A percentile compares a stretch with the other conserved stretches of the same genome.
These are phyloP conservation scores for Myxozyma melibiosi DNA, from an alignment of 805 yeast genomes.

Conservation along the genomic window DNA sequence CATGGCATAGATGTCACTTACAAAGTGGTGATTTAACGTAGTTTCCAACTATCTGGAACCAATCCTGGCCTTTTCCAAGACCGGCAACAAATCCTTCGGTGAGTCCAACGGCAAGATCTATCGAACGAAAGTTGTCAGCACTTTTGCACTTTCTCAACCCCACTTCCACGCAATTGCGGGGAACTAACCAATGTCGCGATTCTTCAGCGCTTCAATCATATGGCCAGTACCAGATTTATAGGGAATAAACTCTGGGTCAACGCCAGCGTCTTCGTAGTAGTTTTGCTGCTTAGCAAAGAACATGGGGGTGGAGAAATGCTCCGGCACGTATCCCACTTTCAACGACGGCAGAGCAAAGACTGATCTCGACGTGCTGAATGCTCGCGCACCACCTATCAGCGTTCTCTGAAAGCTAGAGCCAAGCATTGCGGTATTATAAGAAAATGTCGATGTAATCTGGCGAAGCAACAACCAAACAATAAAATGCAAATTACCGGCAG, in stretches of 20 bases:
- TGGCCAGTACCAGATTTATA: constrained; percentile 89
- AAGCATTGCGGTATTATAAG: too few species aligned
- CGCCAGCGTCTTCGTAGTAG: constrained; percentile 51
- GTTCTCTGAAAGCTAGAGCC: too few species aligned
- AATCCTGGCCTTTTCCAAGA: constrained; percentile 65
- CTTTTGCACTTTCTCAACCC: too few species aligned
- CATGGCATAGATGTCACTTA: constrained; percentile 11
- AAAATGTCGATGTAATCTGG: too few species aligned
- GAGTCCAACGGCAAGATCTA: constrained; percentile 76
- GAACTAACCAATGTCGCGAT: constrained; percentile 54
- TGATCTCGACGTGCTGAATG: constrained; percentile 6
- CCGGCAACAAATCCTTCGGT: constrained; percentile 92
- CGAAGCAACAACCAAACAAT: too few species aligned
- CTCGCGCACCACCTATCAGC: not conserved
- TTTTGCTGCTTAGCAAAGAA: constrained; percentile 67
- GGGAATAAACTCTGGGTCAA: constrained; percentile 62
- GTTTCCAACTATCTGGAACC: constrained; percentile 72
- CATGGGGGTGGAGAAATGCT: constrained; percentile 88
- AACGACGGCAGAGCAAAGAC: not conserved
- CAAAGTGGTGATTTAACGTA: constrained; percentile 85
- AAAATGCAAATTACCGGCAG: too few species aligned
- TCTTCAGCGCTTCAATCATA: constrained; percentile 70
- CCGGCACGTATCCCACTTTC: constrained; percentile 80
- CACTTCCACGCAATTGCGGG: too few species aligned
- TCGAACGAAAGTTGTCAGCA: not conserved